A percentile compares a stretch with the other conserved stretches of the same genome.
These are phyloP conservation scores for Chalaropsis thielavioides DNA, from an alignment of 2,329 filamentous ascomycete species.

Conservation along the genomic window DNA sequence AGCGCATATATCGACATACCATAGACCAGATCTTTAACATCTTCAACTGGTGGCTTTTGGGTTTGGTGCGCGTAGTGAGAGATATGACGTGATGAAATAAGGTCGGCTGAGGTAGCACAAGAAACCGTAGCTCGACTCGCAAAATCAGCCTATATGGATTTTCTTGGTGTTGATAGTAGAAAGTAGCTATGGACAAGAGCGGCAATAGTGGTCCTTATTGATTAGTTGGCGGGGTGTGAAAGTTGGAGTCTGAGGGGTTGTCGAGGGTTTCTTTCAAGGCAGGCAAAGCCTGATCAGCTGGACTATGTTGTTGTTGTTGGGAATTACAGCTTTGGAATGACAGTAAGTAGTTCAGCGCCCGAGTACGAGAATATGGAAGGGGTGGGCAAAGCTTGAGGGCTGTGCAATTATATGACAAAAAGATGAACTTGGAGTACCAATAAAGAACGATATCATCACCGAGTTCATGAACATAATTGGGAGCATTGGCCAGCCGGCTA, in stretches of 20 bases:
- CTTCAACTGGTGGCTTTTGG: conserved; percentile 8
- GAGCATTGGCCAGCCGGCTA: background rate
- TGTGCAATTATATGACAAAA: no score
- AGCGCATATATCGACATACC: conserved; percentile 39
- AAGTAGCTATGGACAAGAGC: background rate
- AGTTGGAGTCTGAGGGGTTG: no score
- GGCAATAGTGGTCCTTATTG: no score
- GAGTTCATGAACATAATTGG: background rate
- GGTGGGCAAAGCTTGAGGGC: no score
- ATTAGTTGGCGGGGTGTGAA: no score
- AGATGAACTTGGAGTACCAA: background rate
- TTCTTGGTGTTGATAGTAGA: background rate
- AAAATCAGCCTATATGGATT: background rate
- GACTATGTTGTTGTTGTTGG: no score
- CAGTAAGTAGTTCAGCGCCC: no score
- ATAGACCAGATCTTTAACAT: conserved; percentile 99
- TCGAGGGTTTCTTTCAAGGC: no score
- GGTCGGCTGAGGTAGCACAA: background rate
- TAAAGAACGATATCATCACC: background rate
- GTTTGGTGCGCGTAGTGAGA: background rate
- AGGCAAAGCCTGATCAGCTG: no score
- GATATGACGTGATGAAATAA: background rate
- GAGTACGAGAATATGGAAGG: no score
- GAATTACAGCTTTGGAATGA: no score
- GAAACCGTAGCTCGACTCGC: background rate